These are phyloP conservation scores for Hanseniaspora nectarophila DNA, from an alignment of 805 yeast species.

Conservation along the genomic window DNA sequence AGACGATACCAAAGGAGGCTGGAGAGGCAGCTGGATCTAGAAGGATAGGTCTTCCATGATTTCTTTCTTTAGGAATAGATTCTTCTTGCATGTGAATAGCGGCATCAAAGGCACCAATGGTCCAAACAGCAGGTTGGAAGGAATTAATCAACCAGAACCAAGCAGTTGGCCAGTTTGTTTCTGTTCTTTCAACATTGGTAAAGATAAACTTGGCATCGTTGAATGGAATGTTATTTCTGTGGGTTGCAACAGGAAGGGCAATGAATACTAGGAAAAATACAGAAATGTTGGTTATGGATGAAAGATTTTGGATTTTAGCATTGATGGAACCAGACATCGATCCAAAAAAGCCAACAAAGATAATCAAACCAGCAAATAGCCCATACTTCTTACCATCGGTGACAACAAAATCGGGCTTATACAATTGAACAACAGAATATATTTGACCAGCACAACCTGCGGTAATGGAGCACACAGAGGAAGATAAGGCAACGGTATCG, in stretches of 20 bases:
- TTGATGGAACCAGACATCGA: constrained; percentile 41
- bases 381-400: constrained; percentile 45
- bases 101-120: constrained; percentile 61
- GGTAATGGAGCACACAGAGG: constrained; percentile 48
- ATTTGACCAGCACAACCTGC: constrained; percentile 48
- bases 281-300: no score
- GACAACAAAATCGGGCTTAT: constrained; percentile 35
- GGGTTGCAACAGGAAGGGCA: constrained; percentile 48
- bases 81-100: constrained; percentile 65
- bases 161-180: constrained; percentile 44
- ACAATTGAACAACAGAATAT: constrained; percentile 38
- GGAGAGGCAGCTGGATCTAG: constrained; percentile 22
- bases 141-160: constrained; percentile 40
- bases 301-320: constrained; percentile 46
- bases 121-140: constrained; percentile 61
- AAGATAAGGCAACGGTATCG: constrained; percentile 47
- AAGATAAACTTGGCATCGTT: constrained; percentile 45
- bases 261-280: constrained; percentile 41
- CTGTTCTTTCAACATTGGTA: constrained; percentile 38
- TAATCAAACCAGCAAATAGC: constrained; percentile 44
- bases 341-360: constrained; percentile 39
- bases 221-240: constrained; percentile 25
- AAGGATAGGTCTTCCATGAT: constrained; percentile 17
- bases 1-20: constrained; percentile 53
- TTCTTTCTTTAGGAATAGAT: constrained; percentile 45